Conservation (phyloP, 495 filamentous ascomycete species). For the Trypethelium eluteriae region DNA sequence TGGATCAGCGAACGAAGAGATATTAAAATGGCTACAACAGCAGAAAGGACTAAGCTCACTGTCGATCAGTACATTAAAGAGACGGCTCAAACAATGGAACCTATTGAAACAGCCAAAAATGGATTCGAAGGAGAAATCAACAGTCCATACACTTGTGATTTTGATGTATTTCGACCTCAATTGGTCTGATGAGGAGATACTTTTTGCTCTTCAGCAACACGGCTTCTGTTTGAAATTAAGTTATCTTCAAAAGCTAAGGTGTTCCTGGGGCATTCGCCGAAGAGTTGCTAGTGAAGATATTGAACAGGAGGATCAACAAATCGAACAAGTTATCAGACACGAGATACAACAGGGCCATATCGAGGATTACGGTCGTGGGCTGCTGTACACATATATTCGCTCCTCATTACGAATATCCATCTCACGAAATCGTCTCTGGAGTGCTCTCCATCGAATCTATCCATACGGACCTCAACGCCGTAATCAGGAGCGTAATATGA, state of each 20-base stretch:
- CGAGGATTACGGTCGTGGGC: not conserved
- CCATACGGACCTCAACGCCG: not conserved
- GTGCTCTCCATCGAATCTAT: too few species aligned
- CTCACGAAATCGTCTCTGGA: too few species aligned
- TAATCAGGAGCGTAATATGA: not conserved
- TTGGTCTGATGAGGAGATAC: not conserved
- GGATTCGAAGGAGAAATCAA: not conserved
- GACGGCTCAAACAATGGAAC: not conserved
- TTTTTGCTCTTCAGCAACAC: not conserved
- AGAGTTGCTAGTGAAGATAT: not conserved
- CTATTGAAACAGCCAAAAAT: too few species aligned
- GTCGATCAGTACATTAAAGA: not conserved
- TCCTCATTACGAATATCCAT: too few species aligned
- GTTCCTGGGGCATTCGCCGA: not conserved
- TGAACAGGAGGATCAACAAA: not conserved
- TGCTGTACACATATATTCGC: not conserved
- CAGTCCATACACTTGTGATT: not conserved
- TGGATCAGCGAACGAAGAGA: not conserved
- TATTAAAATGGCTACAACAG: not conserved
- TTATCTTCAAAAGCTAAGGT: not conserved
- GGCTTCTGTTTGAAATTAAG: not conserved
- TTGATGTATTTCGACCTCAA: not conserved
- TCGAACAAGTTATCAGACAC: not conserved
- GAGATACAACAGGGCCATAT: not conserved
- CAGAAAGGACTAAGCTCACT: not conserved